These are phyloP conservation scores for Fusarium caatingaense DNA, from an alignment of 2,329 filamentous ascomycete genomes.

Conservation along the genomic window DNA sequence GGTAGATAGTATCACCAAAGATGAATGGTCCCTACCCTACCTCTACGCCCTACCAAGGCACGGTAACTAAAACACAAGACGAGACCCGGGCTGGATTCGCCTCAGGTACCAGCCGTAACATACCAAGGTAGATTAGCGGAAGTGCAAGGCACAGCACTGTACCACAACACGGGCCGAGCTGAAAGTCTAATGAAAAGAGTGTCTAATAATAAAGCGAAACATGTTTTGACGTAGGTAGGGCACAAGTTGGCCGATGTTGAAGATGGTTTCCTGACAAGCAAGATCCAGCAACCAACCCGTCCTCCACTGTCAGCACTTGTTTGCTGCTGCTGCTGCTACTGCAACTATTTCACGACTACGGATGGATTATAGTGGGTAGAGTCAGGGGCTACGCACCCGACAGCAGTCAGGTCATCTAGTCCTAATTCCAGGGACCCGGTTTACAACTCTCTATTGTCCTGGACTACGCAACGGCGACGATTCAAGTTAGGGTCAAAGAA, in stretches of 20 bases:
- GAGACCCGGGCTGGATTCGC: conserved; percentile 2
- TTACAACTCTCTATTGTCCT: conserved; percentile 2
- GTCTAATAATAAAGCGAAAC: conserved; percentile 2
- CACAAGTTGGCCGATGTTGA: neutral
- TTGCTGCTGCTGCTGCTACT: neutral
- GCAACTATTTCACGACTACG: neutral
- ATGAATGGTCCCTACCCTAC: neutral
- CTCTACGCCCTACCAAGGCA: neutral
- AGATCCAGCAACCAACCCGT: neutral
- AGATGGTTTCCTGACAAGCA: neutral
- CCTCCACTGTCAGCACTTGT: neutral
- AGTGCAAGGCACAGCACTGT: neutral
- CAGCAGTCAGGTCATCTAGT: neutral
- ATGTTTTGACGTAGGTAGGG: neutral
- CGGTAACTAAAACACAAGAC: neutral
- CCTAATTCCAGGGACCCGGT: conserved; percentile 35
- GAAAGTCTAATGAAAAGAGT: conserved; percentile 3
- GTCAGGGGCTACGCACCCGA: neutral
- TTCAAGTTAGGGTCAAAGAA: conserved; percentile 28
- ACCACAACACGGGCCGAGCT: neutral
- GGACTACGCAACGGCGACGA: neutral
- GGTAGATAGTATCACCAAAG: neutral
- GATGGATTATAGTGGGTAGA: conserved; percentile 4
- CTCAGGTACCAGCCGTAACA: conserved; percentile 19
- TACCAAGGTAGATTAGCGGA: conserved; percentile 22